Base-by-base conservation (phyloP, 805 yeast species). In the Zygosaccharomyces pseudorouxii region DNA sequence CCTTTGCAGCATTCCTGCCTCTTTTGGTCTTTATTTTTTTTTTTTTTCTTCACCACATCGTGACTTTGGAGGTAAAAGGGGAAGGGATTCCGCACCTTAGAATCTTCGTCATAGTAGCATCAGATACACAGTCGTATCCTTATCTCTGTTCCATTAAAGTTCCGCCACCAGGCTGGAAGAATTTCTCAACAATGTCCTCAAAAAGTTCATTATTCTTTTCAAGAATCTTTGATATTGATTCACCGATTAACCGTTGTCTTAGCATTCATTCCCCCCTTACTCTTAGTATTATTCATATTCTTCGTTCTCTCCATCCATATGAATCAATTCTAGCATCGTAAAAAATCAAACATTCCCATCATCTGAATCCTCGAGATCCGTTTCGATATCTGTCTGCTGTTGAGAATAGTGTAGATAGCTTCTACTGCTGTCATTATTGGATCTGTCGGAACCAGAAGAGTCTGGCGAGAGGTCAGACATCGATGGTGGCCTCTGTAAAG, bases 381-480 rank as follows among this genome's bases (percentile, higher is more conserved):
- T 59, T 40, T 60, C 65, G 9, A 56, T 53, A 42, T 60, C 65
- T 6, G 59, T 54, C 31, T 56, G 60, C 31, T 52, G 50, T 35
- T 48, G 54, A 18, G 50, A 47, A 33, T 47, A 50, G 18, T 47
- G 42, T 31, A 46, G 20, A 18, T 47, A 45, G 19, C 37, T 9
- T 2, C 11, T 18, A 33, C 37, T 33, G 7, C 11, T 10, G 11
- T 14, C 16, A 18, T 18, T 5, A 41, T 46, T 35, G 19, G 36
- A 28, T 28, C 40, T 23, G 23, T 48, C 42, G 38, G 37, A 47
- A 38, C 52, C 27, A 33, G 56, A 29, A 27, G 55, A 42, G 35
- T 55, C 48, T 44, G 56, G 23, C 14, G 50, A 51, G 3, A 41
- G 28, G 3, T 41, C 44, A n/a, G 54, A 51, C 9, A 42, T 51